Percentiles rank a stretch among this genome's conserved stretches.
These are phyloP conservation scores for Calamus simplicifolius DNA, from an alignment of 176 grass and related monocot species.

Conservation along the genomic window DNA sequence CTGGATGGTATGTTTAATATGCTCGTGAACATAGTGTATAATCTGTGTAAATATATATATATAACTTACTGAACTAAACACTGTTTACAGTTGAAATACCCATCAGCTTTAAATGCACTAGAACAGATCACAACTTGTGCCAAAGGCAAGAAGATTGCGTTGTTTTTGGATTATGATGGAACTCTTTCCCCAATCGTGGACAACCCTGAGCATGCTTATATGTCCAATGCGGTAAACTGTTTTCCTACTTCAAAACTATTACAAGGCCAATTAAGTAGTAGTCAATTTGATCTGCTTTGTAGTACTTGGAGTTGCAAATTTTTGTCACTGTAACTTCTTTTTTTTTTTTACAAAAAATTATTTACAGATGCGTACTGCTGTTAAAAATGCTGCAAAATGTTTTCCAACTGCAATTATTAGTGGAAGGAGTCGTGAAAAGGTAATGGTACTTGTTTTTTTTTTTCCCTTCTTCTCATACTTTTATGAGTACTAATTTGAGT, in stretches of 20 bases:
- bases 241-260: not conserved
- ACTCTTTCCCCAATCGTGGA: constrained; percentile 48
- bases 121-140: constrained; percentile 23
- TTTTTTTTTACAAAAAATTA: too few relatives aligned
- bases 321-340: too few relatives aligned
- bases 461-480: not conserved
- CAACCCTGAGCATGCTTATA: constrained; percentile 40
- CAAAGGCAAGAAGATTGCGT: constrained; percentile 29
- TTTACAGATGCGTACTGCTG: constrained; percentile 63
- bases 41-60: too few relatives aligned
- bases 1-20: constrained; percentile 31
- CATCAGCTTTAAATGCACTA: constrained; percentile 42
- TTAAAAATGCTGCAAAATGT: constrained; percentile 63
- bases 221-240: constrained; percentile 32
- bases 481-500: too few relatives aligned
- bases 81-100: constrained; percentile 38
- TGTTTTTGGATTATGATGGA: constrained; percentile 52
- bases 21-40: not conserved
- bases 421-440: constrained; percentile 89
- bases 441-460: constrained; percentile 2
- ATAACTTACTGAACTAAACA: not conserved
- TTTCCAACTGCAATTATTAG: constrained; percentile 90
- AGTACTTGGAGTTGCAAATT: too few relatives aligned
- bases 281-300: too few relatives aligned
- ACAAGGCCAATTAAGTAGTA: too few relatives aligned